phyloP scores from a whole-genome alignment of 78 protist species.

The Dictyostelium discoideum region dicty_2.7 NC_007088.5:6684001-6684500 shows the following conservation, averaged over 20 bases:
- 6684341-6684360: constrained; percentile 85
- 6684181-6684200: constrained; percentile 94
- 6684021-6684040: constrained; percentile 92
- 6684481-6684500: constrained; percentile 94
- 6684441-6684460: constrained; percentile 95
- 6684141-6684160: constrained; percentile 87
- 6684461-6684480: constrained; percentile 97
- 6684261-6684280: constrained; percentile 95
- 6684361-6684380: constrained; percentile 97
- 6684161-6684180: constrained; percentile 93
- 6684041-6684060: constrained; percentile 85
- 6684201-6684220: constrained; percentile 86
- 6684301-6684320: constrained; percentile 93
- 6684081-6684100: constrained; percentile 76
- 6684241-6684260: constrained; percentile 88
- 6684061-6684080: constrained; percentile 89
- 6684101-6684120: constrained; percentile 89
- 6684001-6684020: constrained; percentile 93
- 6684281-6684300: constrained; percentile 89
- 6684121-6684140: constrained; percentile 84
- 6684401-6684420: constrained; percentile 95
- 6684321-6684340: constrained; percentile 79
- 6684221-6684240: constrained; percentile 94
- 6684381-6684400: constrained; percentile 95
- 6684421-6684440: constrained; percentile 94